Evolutionary conservation across 805 yeast genomes (phyloP).

Genomic region (Metschnikowia peoriensis): DNA sequence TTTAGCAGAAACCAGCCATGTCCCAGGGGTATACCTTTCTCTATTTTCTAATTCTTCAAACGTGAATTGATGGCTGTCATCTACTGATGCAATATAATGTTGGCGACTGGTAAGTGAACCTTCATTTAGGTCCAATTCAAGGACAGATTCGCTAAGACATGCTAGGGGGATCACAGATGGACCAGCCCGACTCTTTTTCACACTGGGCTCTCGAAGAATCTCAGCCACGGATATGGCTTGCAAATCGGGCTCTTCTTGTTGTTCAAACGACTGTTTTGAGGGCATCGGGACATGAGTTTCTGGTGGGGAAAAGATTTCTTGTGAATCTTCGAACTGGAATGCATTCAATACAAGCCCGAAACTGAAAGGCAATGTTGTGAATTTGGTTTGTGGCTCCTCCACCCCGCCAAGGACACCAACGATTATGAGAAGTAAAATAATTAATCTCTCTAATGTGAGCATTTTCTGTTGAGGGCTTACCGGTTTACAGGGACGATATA

Average conservation of each 20-base stretch:
- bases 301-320: background rate
- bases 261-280: background rate
- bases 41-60: slow-evolving; percentile 28
- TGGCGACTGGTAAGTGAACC: slow-evolving; percentile 31
- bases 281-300: background rate
- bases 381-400: background rate
- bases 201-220: slow-evolving; percentile 3
- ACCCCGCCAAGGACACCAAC: background rate
- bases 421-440: background rate
- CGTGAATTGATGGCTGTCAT: slow-evolving; percentile 38
- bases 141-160: slow-evolving; percentile 11
- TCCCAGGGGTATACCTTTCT: slow-evolving; percentile 23
- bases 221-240: slow-evolving; percentile 9
- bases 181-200: background rate
- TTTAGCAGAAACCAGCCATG: slow-evolving; percentile 35
- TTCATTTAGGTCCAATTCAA: slow-evolving; percentile 29
- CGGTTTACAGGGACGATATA: background rate
- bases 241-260: background rate
- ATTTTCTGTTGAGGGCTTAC: background rate
- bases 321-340: slow-evolving; percentile 15
- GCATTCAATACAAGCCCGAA: slow-evolving; percentile 38
- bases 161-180: slow-evolving; percentile 10
- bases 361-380: slow-evolving; percentile 27
- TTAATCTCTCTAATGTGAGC: background rate
- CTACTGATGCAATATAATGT: slow-evolving; percentile 38